phyloP scores from a whole-genome alignment of 2,329 filamentous ascomycete genomes.

The Diaporthe vaccinii region DNA sequence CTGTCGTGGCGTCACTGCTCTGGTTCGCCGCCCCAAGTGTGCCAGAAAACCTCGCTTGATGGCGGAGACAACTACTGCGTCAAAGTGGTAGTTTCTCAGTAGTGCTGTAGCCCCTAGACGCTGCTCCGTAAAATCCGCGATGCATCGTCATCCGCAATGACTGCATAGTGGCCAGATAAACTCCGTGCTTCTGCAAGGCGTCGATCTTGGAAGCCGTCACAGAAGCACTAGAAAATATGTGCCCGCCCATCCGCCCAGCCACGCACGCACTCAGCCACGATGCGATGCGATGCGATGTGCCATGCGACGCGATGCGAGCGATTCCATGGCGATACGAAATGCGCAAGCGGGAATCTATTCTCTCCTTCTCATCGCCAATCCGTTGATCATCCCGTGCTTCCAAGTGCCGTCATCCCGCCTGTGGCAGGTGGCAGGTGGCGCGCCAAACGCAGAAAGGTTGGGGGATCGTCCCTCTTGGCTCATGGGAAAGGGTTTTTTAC shows the following conservation, averaged over 20 bases:
- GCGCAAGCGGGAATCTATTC: background rate
- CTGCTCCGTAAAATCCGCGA: background rate
- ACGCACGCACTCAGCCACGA: conserved; percentile 4
- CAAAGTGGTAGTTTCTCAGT: background rate
- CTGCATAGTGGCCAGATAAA: conserved; percentile 26
- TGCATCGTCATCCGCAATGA: conserved; percentile 2
- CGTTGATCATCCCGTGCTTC: conserved; percentile 25
- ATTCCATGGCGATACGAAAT: conserved; percentile 5
- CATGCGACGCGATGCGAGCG: conserved; percentile 4
- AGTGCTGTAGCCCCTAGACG: background rate
- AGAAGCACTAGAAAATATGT: conserved; percentile 35
- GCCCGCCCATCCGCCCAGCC: background rate
- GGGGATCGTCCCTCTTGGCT: conserved; percentile 3
- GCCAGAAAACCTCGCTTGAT: background rate
- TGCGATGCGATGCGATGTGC: conserved; percentile 7
- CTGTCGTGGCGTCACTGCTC: conserved; percentile 10
- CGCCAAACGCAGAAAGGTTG: conserved; percentile 1
- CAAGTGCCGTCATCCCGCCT: conserved; percentile 16
- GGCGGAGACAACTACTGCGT: background rate
- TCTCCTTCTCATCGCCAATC: background rate
- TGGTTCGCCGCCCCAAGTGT: background rate
- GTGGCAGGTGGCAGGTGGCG: background rate
- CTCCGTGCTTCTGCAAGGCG: conserved; percentile 29
- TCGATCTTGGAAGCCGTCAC: conserved; percentile 37
- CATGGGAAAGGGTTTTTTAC: conserved; percentile 23